Evolutionary conservation across 148 eudicot species (phyloP).

Genomic region (Mesembryanthemum crystallinum): DNA sequence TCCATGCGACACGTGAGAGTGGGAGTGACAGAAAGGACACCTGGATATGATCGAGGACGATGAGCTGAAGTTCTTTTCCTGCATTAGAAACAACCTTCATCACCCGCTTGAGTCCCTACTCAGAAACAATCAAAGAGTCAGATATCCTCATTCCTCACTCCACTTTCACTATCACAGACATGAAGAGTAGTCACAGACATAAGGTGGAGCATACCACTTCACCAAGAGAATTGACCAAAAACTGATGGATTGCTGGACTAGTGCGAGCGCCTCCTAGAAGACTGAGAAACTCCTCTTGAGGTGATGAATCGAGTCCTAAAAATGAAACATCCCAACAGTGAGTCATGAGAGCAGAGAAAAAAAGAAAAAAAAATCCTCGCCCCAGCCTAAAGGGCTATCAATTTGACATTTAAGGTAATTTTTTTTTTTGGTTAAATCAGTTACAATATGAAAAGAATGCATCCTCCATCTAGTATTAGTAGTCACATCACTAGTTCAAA

Average conservation of each 20-base stretch:
- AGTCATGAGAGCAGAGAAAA: conserved; percentile 15
- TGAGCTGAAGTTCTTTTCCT: conserved; percentile 88
- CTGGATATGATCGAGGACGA: conserved; percentile 91
- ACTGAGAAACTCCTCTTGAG: conserved; percentile 90
- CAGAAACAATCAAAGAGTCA: conserved; percentile 19
- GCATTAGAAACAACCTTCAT: conserved; percentile 69
- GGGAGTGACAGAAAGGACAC: conserved; percentile 30
- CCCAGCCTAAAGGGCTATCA: too few species aligned
- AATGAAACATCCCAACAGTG: conserved; percentile 11
- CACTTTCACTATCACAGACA: background rate
- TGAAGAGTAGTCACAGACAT: conserved; percentile 11
- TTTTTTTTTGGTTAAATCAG: too few species aligned
- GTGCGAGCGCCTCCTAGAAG: conserved; percentile 96
- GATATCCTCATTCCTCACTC: conserved; percentile 14
- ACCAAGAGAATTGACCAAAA: conserved; percentile 90
- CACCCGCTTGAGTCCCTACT: conserved; percentile 89
- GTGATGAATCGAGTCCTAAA: conserved; percentile 75
- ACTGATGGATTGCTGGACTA: conserved; percentile 95
- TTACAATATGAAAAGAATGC: too few species aligned
- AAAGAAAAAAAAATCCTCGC: background rate
- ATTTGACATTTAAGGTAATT: too few species aligned
- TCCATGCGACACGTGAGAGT: background rate
- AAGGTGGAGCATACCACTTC: conserved; percentile 62
- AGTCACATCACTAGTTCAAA: too few species aligned
- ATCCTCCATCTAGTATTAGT: too few species aligned